Base-by-base conservation (phyloP, 495 filamentous ascomycete species). In the Trichoderma erinaceum region DNA sequence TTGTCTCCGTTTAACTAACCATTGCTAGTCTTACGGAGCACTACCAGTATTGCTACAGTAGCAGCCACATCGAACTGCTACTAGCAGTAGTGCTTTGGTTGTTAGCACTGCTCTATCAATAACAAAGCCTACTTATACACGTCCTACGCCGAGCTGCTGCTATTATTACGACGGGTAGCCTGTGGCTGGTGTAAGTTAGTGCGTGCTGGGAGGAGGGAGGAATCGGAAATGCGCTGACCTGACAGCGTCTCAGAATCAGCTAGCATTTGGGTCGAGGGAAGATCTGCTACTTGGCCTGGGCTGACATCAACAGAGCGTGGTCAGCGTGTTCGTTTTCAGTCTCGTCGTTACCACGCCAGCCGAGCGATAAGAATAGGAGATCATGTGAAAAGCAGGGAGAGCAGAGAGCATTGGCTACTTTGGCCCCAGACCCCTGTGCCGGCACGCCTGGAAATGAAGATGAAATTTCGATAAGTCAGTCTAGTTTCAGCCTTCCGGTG, bases 301-400 rank as follows among this genome's bases (percentile, higher is more conserved):
- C 56, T 61, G 25, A 61, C 56, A 61, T 61, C 56, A 61, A 61
- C 25, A 38, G 12, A 61, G 25, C 56, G 10, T 61, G 56, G 50
- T 32, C 56, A 61, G 56, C 23, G 56, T 29, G 56, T 32, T 61
- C 27, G 23, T 61, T 32, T 61, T 21, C 56, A 61, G n/a, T 56
- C 21, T 23, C 18, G 16, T 56, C 50, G 50, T 16, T 56, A 56
- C 50, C 50, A 56, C 50, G 21, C 56, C 56, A 61, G 23, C 56
- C 56, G 56, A 61, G 56, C 56, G 56, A 61, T 61, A 61, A 61
- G 56, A 61, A 61, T 61, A 61, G 56, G 56, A 61, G 56, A 61
- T 61, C 56, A 32, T 32, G 56, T 23, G 56, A 61, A 61, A 61
- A 29, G 56, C 56, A 61, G 56, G 56, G 56, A 61, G 56, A 13